Percentiles rank a stretch among this genome's conserved stretches.
phyloP scores from a whole-genome alignment of 176 grass and related monocot species.

The Pontederia crassipes region DNA sequence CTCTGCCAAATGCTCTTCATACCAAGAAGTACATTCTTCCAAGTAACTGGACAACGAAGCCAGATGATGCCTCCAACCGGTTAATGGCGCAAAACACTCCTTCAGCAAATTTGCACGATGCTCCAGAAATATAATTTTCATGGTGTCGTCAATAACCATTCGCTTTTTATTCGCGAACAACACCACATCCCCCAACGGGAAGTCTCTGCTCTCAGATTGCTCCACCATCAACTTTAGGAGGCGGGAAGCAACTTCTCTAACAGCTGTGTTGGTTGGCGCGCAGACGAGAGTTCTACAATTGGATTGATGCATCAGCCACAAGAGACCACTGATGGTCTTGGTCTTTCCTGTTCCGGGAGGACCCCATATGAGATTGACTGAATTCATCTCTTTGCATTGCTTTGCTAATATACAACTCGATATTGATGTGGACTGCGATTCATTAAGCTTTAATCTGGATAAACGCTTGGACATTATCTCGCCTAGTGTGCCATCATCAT shows the following conservation, averaged over 20 bases:
- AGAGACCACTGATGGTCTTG: conserved; percentile 6
- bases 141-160: conserved; percentile 34
- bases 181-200: conserved; percentile 59
- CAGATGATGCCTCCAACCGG: conserved; percentile 44
- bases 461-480: background rate
- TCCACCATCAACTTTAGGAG: conserved; percentile 42
- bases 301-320: background rate
- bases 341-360: conserved; percentile 10
- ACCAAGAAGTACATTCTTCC: conserved; percentile 30
- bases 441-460: background rate
- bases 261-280: conserved; percentile 77
- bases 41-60: conserved; percentile 38
- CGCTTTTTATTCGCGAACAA: conserved; percentile 79
- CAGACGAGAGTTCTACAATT: conserved; percentile 38
- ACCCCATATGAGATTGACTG: conserved; percentile 1
- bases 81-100: conserved; percentile 27
- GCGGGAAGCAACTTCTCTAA: conserved; percentile 60
- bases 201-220: conserved; percentile 12
- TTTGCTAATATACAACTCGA: conserved; percentile 1
- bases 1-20: conserved; percentile 26
- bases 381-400: background rate
- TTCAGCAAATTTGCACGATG: conserved; percentile 39
- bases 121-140: conserved; percentile 58
- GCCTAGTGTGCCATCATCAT: background rate
- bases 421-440: conserved; percentile 22